These are phyloP conservation scores for Primulina huaijiensis DNA, from an alignment of 257 asterid species.

Conservation along the genomic window DNA sequence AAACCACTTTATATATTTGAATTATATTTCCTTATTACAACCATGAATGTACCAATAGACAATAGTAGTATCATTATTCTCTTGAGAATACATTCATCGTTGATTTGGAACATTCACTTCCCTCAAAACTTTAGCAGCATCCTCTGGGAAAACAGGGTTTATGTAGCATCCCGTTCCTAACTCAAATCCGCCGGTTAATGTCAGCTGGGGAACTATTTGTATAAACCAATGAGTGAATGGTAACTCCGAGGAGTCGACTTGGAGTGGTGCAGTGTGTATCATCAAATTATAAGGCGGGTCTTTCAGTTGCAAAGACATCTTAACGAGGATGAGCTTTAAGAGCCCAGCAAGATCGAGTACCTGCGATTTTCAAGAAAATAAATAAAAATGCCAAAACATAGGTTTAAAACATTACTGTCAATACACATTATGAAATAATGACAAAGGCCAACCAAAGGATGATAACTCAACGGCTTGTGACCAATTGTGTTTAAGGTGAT, in stretches of 20 bases:
- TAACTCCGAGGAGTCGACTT: slow-evolving; percentile 35
- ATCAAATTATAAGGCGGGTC: slow-evolving; percentile 76
- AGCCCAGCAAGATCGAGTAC: slow-evolving; percentile 79
- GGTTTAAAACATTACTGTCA: neutral
- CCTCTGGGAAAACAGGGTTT: slow-evolving; percentile 95
- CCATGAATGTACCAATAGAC: too few species aligned
- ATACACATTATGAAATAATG: neutral
- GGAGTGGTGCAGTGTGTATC: slow-evolving; percentile 74
- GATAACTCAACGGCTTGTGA: too few species aligned
- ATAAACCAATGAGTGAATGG: slow-evolving; percentile 79
- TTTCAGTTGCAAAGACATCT: slow-evolving; percentile 74
- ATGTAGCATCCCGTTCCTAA: slow-evolving; percentile 77
- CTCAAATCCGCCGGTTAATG: slow-evolving; percentile 76
- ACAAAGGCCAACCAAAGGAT: too few species aligned
- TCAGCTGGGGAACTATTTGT: slow-evolving; percentile 82
- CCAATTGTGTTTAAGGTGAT: too few species aligned
- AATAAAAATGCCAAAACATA: neutral
- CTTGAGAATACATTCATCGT: neutral
- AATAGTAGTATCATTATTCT: too few species aligned
- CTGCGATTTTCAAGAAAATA: slow-evolving; percentile 34
- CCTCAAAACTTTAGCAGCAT: slow-evolving; percentile 78
- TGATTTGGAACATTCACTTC: slow-evolving; percentile 44
- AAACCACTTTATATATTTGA: too few species aligned
- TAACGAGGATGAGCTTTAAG: slow-evolving; percentile 67
- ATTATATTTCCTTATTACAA: too few species aligned